Evolutionary conservation across 2,329 filamentous ascomycete genomes (phyloP), one percentile per base, ranked within the genome.

Genomic region (Dendryphion nanum): DNA sequence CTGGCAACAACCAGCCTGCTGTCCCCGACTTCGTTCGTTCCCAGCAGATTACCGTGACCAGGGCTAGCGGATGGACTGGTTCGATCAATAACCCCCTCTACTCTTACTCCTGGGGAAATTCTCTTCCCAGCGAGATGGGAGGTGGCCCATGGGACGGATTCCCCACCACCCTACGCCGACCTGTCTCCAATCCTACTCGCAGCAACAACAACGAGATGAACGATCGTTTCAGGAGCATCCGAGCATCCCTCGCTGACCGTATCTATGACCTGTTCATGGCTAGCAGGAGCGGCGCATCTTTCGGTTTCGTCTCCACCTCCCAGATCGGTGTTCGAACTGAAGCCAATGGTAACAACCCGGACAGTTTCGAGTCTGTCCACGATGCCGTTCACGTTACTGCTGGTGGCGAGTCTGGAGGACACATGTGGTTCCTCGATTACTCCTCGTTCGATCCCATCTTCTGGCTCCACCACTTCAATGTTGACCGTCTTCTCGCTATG

Each of bases 401-500:
- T 47, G 62, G 62, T 46, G 62, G 62, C 39, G 55, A 57, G 35
- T 39, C 81, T 8, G 81, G 76, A 47, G 83, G 85, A 4, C 83
- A 87, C 57, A 85, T 91, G 82, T 79, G 81, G 30, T 86, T 83
- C 61, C 80, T 89, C 38, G 62, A 66, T 39, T 82, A 85, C 48
- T 86, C 86, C n/a, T 78, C 85, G 0, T 93, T 89, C 58, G 88
- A 93, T 53, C 87, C 87, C 2, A 69, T 89, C 24, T 66, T 66
- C 55, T 64, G 60, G 61, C 53, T 66, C n/a, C 62, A 64, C 50
- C 62, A 66, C 53, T 45, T 41, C 56, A 67, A 67, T 41, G 41
- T 67, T 16, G 63, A 67, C 42, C 60, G 63, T 48, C 49, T 62
- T 16, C 87, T 91, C 63, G 79, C 86, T 37, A 77, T 94, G 58